phyloP scores from a whole-genome alignment of 352 stramenopile genomes.

The Pythium sp. region DNA sequence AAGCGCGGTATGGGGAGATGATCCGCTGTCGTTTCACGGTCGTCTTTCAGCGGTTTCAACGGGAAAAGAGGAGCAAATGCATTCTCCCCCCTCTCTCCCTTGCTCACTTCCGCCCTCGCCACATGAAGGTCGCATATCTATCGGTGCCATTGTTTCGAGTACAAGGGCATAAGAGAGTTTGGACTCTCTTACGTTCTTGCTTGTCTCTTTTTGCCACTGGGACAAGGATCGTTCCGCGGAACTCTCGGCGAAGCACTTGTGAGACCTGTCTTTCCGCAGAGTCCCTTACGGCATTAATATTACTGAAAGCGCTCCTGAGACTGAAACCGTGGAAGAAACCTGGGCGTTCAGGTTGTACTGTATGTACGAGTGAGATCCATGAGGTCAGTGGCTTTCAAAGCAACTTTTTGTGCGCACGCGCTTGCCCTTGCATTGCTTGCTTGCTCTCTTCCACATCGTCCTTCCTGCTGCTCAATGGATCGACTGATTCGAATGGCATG shows the following conservation, averaged over 20 bases:
- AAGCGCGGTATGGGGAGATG: too few relatives aligned
- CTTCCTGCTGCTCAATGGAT: background rate
- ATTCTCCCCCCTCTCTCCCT: background rate
- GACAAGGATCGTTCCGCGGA: background rate
- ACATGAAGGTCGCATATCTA: background rate
- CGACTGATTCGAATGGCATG: background rate
- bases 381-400: background rate
- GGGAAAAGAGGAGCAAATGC: background rate
- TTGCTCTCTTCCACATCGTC: background rate
- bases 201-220: background rate
- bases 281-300: background rate
- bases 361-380: background rate
- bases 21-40: background rate
- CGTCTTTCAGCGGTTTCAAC: conserved; percentile 5
- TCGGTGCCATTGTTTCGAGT: too few relatives aligned
- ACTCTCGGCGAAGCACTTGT: background rate
- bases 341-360: too few relatives aligned
- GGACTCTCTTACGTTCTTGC: too few relatives aligned
- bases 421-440: too few relatives aligned
- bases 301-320: background rate
- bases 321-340: too few relatives aligned
- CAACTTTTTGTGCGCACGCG: background rate
- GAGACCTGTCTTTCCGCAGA: too few relatives aligned
- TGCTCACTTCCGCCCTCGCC: conserved; percentile 4
- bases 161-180: too few relatives aligned